Evolutionary conservation across 352 stramenopile genomes (phyloP), one percentile per base, ranked within the genome.

Genomic region (Pythium dissimile): DNA sequence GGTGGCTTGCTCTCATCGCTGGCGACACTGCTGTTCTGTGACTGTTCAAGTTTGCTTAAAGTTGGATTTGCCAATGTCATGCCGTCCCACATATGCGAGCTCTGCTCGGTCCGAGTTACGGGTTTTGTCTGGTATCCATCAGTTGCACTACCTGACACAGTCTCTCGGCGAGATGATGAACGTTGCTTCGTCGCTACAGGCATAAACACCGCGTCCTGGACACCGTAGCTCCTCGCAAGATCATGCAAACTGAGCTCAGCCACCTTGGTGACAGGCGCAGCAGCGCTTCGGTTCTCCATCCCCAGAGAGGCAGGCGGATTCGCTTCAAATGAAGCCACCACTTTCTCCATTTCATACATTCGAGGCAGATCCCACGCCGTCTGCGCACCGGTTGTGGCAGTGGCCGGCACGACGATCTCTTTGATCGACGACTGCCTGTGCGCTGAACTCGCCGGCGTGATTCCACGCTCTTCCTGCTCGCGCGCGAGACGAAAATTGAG

Each of bases 401-500:
- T 56, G 10, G 30, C 16, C 9, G 61, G 54, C 4, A 63, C 42
- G 20, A 31, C 13, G 27, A 68, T 56, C 7, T 65, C 62, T 13
- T 66, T 44, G 1, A 62, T 39, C 0, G 54, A 63, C 21, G 61
- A 61, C 10, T 53, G 61, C 6, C 52, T 35, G 0, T 20, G 35
- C 2, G 34, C 23, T 37, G 42, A 16, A 32, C 43, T 59, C 3
- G 23, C 2, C 11, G 26, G 8, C 27, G 56, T 9, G 60, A 28
- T 11, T 39, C 4, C 21, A 13, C 16, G 20, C 23, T 46, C 42
- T 11, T 10, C 12, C 27, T 48, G 52, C 32, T 62, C 51, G 13
- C 44, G 62, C 2, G 38, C 28, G 7, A 88, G 64, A 9, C 74
- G 71, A 27, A 86, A 79, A 51, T 84, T 60, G 30, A 88, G 47